Evolutionary conservation across 2,329 filamentous ascomycete species (phyloP).

Genomic region (Xylaria sp.): DNA sequence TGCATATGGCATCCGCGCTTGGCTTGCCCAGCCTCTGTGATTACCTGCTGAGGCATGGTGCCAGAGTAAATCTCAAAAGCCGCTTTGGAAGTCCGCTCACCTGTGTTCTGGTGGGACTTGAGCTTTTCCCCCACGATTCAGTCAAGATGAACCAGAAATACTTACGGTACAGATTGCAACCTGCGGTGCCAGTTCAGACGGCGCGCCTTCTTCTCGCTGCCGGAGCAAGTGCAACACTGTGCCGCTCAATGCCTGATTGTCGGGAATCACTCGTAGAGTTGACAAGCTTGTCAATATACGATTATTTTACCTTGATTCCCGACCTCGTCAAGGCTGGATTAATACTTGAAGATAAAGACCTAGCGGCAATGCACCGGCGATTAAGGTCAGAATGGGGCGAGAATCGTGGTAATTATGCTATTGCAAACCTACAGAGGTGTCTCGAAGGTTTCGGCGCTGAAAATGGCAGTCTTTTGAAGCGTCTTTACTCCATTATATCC

Average conservation of each 20-base stretch:
- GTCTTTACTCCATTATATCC: neutral
- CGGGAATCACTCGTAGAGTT: neutral
- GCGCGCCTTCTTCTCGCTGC: constrained; percentile 6
- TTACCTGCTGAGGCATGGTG: neutral
- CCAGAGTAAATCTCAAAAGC: constrained; percentile 10
- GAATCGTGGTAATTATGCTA: too few species aligned
- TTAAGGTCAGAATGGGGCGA: too few species aligned
- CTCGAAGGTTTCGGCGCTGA: neutral
- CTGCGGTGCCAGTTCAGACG: neutral
- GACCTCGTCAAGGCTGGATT: neutral
- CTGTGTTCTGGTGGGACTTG: constrained; percentile 1
- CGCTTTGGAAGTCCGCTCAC: constrained; percentile 8
- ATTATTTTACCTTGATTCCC: neutral
- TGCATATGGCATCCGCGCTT: constrained; percentile 12
- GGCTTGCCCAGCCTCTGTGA: neutral
- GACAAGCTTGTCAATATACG: neutral
- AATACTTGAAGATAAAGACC: neutral
- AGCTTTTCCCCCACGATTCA: neutral
- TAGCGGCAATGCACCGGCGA: neutral
- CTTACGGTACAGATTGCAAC: too few species aligned
- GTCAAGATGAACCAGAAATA: too few species aligned
- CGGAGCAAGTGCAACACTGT: neutral
- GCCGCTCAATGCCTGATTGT: constrained; percentile 1
- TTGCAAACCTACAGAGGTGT: neutral
- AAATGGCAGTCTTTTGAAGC: too few species aligned